Conservation (phyloP, 1,284 basidiomycete species). For the Cronartium ribicola region DNA sequence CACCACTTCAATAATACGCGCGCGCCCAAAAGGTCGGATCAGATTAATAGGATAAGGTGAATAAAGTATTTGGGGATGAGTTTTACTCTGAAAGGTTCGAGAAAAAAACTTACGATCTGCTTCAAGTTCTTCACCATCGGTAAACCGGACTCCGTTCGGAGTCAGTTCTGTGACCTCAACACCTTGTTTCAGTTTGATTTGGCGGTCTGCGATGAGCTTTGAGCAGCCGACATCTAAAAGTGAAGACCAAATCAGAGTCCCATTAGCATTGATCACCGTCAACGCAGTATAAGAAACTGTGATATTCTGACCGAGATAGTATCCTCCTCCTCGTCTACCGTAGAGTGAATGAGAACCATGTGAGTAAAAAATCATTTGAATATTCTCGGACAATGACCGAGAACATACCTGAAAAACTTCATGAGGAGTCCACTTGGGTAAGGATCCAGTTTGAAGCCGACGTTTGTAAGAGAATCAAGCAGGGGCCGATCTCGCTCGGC, state of each 20-base stretch:
- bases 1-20: conserved; percentile 3
- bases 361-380: background rate
- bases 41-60: background rate
- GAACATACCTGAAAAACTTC: conserved; percentile 46
- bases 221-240: conserved; percentile 60
- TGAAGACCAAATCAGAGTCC: background rate
- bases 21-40: background rate
- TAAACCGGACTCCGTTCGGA: conserved; percentile 38
- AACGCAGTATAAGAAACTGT: background rate
- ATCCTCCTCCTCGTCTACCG: conserved; percentile 54
- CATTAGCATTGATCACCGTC: background rate
- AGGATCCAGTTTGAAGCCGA: conserved; percentile 61
- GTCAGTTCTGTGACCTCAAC: conserved; percentile 41
- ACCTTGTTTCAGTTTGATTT: conserved; percentile 61
- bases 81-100: conserved; percentile 56
- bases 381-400: conserved; percentile 6
- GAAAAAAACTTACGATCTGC: conserved; percentile 56
- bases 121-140: conserved; percentile 42
- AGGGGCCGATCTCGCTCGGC: conserved; percentile 54
- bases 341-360: conserved; percentile 43
- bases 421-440: conserved; percentile 59
- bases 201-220: conserved; percentile 62
- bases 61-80: background rate
- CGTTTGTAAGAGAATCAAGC: conserved; percentile 59
- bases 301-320: conserved; percentile 54